A percentile compares a stretch with the other conserved stretches of the same genome.
Conservation (phyloP, 2,329 filamentous ascomycete genomes). For the Aspergillus transmontanensis region DNA sequence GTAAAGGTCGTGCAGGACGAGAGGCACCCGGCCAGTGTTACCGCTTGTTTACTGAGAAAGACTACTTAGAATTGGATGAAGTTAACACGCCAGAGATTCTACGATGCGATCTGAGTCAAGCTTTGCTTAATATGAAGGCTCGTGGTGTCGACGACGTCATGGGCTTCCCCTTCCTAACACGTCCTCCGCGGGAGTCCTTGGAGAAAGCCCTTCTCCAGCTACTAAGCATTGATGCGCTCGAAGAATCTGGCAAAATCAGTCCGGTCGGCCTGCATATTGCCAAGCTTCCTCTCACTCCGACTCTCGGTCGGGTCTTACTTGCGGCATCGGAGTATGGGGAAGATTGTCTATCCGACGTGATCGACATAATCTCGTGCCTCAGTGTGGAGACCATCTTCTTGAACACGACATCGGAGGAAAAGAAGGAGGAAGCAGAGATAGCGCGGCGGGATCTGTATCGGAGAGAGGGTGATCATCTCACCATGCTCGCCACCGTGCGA, state of each 20-base stretch:
- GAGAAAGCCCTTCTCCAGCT: slow-evolving; percentile 82
- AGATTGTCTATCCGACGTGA: slow-evolving; percentile 76
- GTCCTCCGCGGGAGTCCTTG: slow-evolving; percentile 74
- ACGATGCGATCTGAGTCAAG: slow-evolving; percentile 82
- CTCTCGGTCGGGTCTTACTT: slow-evolving; percentile 79
- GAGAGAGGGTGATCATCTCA: slow-evolving; percentile 66
- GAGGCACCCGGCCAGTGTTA: slow-evolving; percentile 90
- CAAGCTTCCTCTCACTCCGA: slow-evolving; percentile 77
- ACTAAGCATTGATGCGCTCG: slow-evolving; percentile 74
- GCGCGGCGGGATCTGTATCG: slow-evolving; percentile 60
- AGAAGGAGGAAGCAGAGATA: slow-evolving; percentile 59
- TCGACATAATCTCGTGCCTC: slow-evolving; percentile 77
- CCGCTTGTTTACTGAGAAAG: slow-evolving; percentile 80
- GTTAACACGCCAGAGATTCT: slow-evolving; percentile 86
- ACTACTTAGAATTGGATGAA: slow-evolving; percentile 70
- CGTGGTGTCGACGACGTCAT: slow-evolving; percentile 81
- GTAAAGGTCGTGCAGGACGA: slow-evolving; percentile 87
- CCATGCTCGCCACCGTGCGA: slow-evolving; percentile 62
- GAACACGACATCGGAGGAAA: slow-evolving; percentile 61
- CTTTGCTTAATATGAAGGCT: slow-evolving; percentile 90
- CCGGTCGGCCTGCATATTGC: slow-evolving; percentile 75
- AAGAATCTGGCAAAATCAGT: slow-evolving; percentile 73
- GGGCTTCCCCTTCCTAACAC: slow-evolving; percentile 81
- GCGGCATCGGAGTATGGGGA: slow-evolving; percentile 71
- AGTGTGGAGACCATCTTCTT: slow-evolving; percentile 67